phyloP scores from a whole-genome alignment of 192 early-diverging fungal genomes.

The Helicostylum pulchrum region DNA sequence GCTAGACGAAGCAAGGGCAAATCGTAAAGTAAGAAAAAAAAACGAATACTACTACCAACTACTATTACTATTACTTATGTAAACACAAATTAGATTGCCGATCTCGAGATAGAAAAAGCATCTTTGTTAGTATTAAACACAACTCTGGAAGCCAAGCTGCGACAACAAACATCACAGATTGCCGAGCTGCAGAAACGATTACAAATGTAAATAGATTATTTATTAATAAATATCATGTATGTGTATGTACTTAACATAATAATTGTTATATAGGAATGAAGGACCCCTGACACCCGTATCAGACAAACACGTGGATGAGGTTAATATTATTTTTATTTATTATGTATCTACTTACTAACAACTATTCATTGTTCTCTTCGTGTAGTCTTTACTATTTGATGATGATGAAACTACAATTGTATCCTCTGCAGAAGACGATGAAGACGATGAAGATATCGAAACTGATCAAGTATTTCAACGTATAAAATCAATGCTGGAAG shows the following conservation, averaged over 20 bases:
- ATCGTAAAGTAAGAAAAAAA: constrained; percentile 21
- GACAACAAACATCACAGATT: constrained; percentile 19
- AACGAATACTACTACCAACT: neutral
- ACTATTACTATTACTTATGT: neutral
- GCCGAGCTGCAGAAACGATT: constrained; percentile 26
- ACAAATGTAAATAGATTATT: constrained; percentile 13
- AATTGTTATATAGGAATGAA: constrained; percentile 20
- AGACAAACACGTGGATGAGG: constrained; percentile 22
- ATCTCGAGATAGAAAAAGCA: constrained; percentile 28
- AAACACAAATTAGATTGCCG: constrained; percentile 21
- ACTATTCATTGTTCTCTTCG: neutral
- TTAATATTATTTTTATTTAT: neutral
- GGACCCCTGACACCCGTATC: constrained; percentile 29
- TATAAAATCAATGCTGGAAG: constrained; percentile 6
- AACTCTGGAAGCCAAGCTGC: constrained; percentile 19
- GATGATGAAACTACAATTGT: neutral
- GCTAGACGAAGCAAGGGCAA: constrained; percentile 27
- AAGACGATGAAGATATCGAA: constrained; percentile 1
- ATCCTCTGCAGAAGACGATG: constrained; percentile 2
- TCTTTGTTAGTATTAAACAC: constrained; percentile 22
- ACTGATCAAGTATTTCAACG: constrained; percentile 11
- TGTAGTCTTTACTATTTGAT: constrained; percentile 2
- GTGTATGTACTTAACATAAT: neutral
- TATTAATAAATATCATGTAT: neutral
- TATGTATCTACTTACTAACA: no score